Evolutionary conservation across 306 rosid genomes (phyloP).

Genomic region (Vachellia collinsii): DNA sequence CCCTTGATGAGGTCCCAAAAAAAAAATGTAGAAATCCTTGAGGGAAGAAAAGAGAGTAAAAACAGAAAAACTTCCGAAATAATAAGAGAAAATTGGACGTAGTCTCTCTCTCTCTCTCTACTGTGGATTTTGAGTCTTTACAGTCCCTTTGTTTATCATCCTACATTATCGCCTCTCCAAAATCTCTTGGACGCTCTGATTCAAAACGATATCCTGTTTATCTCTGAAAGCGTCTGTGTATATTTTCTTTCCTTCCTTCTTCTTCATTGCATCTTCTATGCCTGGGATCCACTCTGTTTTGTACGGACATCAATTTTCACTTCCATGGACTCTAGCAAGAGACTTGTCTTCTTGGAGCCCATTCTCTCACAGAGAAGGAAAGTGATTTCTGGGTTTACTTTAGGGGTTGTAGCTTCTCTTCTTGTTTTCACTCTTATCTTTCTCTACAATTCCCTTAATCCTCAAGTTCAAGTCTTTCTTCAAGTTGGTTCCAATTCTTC

Average conservation of each 20-base stretch:
- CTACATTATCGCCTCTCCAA: neutral
- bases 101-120: neutral
- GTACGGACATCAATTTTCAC: conserved; percentile 21
- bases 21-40: too few species aligned
- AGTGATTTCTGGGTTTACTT: conserved; percentile 69
- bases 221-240: neutral
- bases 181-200: neutral
- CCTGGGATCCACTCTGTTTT: neutral
- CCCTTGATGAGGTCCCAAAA: too few species aligned
- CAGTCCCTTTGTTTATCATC: neutral
- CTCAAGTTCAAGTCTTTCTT: conserved; percentile 45
- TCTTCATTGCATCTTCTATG: neutral
- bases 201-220: neutral
- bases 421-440: conserved; percentile 48
- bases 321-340: conserved; percentile 59
- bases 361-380: conserved; percentile 56
- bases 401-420: conserved; percentile 64
- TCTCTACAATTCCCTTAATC: conserved; percentile 45
- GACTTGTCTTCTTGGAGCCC: conserved; percentile 51
- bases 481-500: conserved; percentile 44
- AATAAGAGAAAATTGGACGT: neutral
- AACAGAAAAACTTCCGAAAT: too few species aligned
- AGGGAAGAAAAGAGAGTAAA: neutral
- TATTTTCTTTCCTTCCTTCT: neutral
- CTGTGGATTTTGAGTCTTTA: neutral